Evolutionary conservation across 176 grass and related monocot genomes (phyloP), one percentile per base, ranked within the genome.

Genomic region (Eragrostis nindensis): DNA sequence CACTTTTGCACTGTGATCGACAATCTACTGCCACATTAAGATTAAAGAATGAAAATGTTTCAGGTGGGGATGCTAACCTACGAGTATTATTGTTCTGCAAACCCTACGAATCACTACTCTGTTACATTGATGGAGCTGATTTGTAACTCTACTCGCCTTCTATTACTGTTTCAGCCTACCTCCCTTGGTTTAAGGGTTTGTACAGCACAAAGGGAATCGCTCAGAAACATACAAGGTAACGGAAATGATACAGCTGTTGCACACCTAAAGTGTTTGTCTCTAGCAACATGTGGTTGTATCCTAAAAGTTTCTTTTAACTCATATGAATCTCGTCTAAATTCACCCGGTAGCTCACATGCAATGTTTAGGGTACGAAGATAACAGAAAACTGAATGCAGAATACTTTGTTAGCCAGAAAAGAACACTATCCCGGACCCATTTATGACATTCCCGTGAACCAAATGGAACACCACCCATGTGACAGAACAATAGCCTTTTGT

Each of bases 401-500:
- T 67, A 48, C 21, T 69, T 42, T 77, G 18, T 75, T 79, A 67
- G 63, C 3, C 42, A 69, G 47, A 39, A 18, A 38, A 41, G 18
- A 88, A 75, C 41, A 68, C 21, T 66, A 11, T 47, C n/a, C n/a
- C 18, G 66, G 80, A 27, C 81, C 69, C 62, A 61, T 62, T 61
- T 61, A 18, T 84, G 75, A 1, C 67, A 49, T 19, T 12, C n/a
- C 57, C 68, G 78, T 80, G 52, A 61, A 45, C 52, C n/a, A 30
- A 75, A 36, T 7, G 42, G 69, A 36, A 53, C 24, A 30, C 42
- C 39, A 43, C 62, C 39, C 68, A 79, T 60, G 32, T 43, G 14
- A 68, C 65, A 26, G 40, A 73, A 86, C 49, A 80, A 68, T 74
- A n/a, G 61, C 22, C 43, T n/a, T 62, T 66, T 75, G 54, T 56